Percentiles rank a stretch among this genome's conserved stretches.
phyloP scores from a whole-genome alignment of 495 filamentous ascomycete species.

The Trichoderma erinaceum region DNA sequence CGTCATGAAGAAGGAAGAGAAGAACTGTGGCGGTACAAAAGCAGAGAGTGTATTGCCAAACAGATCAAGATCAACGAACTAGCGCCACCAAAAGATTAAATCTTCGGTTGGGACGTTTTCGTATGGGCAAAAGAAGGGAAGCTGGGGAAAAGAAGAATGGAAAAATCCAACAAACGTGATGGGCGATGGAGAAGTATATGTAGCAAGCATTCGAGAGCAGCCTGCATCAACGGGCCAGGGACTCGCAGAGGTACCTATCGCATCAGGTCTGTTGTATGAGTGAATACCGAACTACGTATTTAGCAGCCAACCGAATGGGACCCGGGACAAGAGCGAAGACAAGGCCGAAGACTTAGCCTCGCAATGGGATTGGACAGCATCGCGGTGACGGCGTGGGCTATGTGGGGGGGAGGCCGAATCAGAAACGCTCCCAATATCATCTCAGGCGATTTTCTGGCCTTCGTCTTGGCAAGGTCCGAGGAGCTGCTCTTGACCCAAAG shows the following conservation, averaged over 20 bases:
- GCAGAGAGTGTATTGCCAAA: not conserved
- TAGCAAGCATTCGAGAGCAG: not conserved
- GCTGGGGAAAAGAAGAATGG: not conserved
- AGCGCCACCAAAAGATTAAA: not conserved
- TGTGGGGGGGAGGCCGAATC: not conserved
- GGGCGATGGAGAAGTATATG: slow-evolving; percentile 11
- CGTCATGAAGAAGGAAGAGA: not conserved
- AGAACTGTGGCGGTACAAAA: not conserved
- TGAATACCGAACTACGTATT: not conserved
- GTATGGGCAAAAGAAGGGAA: not conserved
- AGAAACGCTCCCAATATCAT: not conserved
- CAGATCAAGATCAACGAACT: not conserved
- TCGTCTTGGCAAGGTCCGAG: not conserved
- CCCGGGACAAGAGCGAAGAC: not conserved
- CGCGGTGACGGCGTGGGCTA: not conserved
- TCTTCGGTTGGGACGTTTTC: no score
- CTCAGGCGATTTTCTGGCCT: not conserved
- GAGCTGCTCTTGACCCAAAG: not conserved
- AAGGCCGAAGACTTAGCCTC: not conserved
- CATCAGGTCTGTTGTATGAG: not conserved
- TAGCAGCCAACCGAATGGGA: not conserved
- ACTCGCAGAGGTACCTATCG: not conserved
- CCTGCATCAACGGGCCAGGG: slow-evolving; percentile 2
- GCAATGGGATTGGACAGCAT: slow-evolving; percentile 1
- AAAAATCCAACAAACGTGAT: not conserved